Conservation (phyloP, 2,329 filamentous ascomycete species). For the Clonostachys rhizophaga region DNA sequence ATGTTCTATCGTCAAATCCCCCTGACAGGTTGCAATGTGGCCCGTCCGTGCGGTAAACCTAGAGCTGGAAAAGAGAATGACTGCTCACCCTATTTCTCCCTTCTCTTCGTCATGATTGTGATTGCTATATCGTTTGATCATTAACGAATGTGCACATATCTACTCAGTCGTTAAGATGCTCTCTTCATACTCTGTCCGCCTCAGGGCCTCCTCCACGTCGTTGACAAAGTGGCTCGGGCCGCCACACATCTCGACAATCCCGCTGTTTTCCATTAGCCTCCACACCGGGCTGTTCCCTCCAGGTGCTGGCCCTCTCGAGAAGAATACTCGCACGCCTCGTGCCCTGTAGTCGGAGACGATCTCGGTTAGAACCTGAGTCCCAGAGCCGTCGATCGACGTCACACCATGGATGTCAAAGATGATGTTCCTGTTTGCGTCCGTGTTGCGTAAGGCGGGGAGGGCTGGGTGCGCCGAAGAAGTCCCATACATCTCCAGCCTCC, state of each 20-base stretch:
- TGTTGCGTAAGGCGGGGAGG: slow-evolving; percentile 69
- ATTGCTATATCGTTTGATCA: too few species aligned
- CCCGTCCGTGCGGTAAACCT: too few species aligned
- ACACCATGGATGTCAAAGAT: slow-evolving; percentile 99
- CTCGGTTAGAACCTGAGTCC: slow-evolving; percentile 84
- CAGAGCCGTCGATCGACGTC: slow-evolving; percentile 87
- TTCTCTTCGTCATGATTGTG: too few species aligned
- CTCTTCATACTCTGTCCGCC: slow-evolving; percentile 71
- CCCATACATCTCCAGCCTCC: slow-evolving; percentile 86
- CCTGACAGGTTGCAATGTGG: too few species aligned
- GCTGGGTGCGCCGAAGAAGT: slow-evolving; percentile 81
- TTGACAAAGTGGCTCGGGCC: slow-evolving; percentile 74
- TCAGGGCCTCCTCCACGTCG: slow-evolving; percentile 79
- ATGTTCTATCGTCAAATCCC: too few species aligned
- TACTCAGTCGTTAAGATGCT: slow-evolving; percentile 13
- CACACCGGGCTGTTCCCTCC: slow-evolving; percentile 51
- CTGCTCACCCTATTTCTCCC: too few species aligned
- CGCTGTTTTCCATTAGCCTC: slow-evolving; percentile 68
- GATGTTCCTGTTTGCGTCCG: slow-evolving; percentile 84
- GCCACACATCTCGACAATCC: slow-evolving; percentile 80
- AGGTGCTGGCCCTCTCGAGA: slow-evolving; percentile 51
- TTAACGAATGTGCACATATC: too few species aligned
- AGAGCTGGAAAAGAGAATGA: too few species aligned
- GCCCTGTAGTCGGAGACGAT: slow-evolving; percentile 81
- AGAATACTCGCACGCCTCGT: slow-evolving; percentile 72